These are phyloP conservation scores for Termitomyces sp. DNA, from an alignment of 768 basidiomycete genomes.

Conservation along the genomic window DNA sequence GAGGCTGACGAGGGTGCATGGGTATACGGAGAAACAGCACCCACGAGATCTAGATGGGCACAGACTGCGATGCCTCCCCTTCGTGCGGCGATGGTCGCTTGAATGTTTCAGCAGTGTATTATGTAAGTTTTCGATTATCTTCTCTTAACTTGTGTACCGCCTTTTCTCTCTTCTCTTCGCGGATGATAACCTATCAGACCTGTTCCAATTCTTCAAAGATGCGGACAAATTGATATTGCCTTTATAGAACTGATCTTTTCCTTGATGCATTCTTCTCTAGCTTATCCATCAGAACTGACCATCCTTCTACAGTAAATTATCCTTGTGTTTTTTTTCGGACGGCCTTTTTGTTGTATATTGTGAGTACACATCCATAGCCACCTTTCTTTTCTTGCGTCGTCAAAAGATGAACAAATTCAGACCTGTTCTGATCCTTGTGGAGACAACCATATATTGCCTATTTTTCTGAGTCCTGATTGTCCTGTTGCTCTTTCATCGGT, in stretches of 20 bases:
- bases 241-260: constrained; percentile 36
- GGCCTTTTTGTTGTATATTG: constrained; percentile 19
- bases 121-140: constrained; percentile 5
- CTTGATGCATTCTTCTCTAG: constrained; percentile 3
- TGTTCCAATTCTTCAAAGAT: constrained; percentile 58
- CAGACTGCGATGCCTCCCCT: constrained; percentile 55
- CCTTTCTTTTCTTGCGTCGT: constrained; percentile 9
- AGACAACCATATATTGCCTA: constrained; percentile 56
- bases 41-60: constrained; percentile 46
- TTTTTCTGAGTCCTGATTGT: constrained; percentile 16
- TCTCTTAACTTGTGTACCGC: neutral
- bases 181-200: constrained; percentile 76
- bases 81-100: constrained; percentile 25
- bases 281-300: constrained; percentile 13
- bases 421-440: constrained; percentile 65
- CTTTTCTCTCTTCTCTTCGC: constrained; percentile 6
- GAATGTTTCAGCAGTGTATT: constrained; percentile 15
- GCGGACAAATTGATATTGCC: constrained; percentile 65
- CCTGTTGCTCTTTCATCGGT: neutral
- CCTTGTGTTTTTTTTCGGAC: neutral
- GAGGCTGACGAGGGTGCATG: constrained; percentile 52
- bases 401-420: constrained; percentile 52
- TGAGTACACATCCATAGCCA: constrained; percentile 26
- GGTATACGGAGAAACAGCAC: constrained; percentile 57
- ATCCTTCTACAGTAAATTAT: constrained; percentile 1